Conservation (phyloP, 73 alveolate genomes). For the Paramecium bursaria region DNA sequence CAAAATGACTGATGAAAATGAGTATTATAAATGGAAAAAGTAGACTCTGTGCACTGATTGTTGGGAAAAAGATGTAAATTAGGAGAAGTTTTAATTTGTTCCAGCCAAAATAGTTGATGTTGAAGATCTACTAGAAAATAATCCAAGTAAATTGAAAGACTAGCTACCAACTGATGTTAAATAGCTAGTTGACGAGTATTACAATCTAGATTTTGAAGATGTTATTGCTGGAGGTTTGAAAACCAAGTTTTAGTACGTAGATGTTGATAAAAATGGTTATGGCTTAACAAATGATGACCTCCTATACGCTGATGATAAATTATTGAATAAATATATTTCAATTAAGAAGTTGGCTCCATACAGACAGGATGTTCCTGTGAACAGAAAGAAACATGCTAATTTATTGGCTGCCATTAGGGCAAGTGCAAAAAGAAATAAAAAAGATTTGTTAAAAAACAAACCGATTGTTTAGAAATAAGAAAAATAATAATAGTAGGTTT, state of each 20-base stretch:
- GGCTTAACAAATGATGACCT: conserved; percentile 97
- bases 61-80: conserved; percentile 48
- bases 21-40: conserved; percentile 56
- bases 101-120: conserved; percentile 56
- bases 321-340: conserved; percentile 90
- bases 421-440: conserved; percentile 62
- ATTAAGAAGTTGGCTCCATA: conserved; percentile 90
- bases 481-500: not conserved
- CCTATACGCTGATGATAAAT: conserved; percentile 90
- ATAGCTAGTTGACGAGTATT: conserved; percentile 85
- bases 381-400: conserved; percentile 50
- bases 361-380: conserved; percentile 70
- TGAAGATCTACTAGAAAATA: conserved; percentile 28
- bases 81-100: conserved; percentile 22
- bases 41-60: conserved; percentile 57
- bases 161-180: conserved; percentile 65
- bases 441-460: conserved; percentile 19
- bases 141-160: conserved; percentile 49
- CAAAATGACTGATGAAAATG: conserved; percentile 60
- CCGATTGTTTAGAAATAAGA: conserved; percentile 1
- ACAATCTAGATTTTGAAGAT: conserved; percentile 93
- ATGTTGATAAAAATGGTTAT: conserved; percentile 88
- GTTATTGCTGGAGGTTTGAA: conserved; percentile 89
- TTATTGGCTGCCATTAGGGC: conserved; percentile 8
- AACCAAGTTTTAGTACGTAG: conserved; percentile 91